Evolutionary conservation across 2,329 filamentous ascomycete species (phyloP), one percentile per base, ranked within the genome.

Genomic region (Esteya vermicola): DNA sequence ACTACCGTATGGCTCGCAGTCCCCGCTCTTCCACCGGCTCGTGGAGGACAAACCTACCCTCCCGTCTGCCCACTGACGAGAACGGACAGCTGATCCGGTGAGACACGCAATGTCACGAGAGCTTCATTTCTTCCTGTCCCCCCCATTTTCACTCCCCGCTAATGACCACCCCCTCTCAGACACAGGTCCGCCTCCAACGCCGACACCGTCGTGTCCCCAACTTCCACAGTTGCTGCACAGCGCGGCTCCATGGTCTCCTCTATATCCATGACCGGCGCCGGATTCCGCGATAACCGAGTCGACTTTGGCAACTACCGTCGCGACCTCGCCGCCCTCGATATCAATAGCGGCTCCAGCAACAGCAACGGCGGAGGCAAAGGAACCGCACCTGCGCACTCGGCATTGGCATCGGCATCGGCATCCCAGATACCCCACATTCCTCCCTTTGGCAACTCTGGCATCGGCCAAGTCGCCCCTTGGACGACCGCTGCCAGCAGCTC

Each of bases 281-380:
- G 71, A 47, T 56, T 63, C 47, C 72, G 71, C 63, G 72, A 72
- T 47, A 70, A 67, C 51, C 64, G 69, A 49, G 71, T 67, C 61
- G 75, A 80, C 53, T 69, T 83, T 50, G 65, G 66, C 54, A 78
- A 81, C 55, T 80, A 84, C 55, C 75, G 79, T 52, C 80, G 78
- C 61, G 78, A 85, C 51, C 70, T 84, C 42, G 70, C 76, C 50
- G 72, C 79, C 43, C 65, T 84, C 51, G 78, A 84, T 4, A 30
- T 18, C 31, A 18, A 19, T 27, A 31, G 20, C 12, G 38, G 25
- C 22, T 6, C 23, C 4, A 21, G 21, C 16, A 13, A 19, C 18
- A n/a, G 26, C 28, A 16, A n/a, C 14, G 23, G 21, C 28, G 22
- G 28, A 20, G 23, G 35, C 30, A 20, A 19, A 18, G 39, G 23